Evolutionary conservation across 2,329 filamentous ascomycete species (phyloP).

Genomic region (Aspergillus calidoustus): DNA sequence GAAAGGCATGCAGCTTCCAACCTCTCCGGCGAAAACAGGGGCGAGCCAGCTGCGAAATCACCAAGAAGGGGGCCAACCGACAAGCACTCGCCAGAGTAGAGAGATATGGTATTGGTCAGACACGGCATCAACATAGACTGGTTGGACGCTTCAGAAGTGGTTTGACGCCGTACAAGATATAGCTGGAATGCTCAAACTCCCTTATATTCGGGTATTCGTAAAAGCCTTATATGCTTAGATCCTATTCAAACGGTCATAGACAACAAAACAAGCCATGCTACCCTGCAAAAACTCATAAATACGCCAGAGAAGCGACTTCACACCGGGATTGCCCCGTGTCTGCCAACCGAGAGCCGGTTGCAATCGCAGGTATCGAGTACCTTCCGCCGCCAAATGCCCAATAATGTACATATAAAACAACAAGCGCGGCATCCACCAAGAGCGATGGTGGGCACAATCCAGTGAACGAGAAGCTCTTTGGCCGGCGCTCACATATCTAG

Average conservation of each 20-base stretch:
- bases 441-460: not conserved
- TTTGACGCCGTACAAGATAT: not conserved
- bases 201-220: constrained; percentile 4
- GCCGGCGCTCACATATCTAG: not conserved
- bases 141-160: not conserved
- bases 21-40: not conserved
- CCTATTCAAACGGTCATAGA: not conserved
- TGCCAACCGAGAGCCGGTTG: not conserved
- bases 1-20: not conserved
- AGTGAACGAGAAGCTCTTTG: not conserved
- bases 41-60: not conserved
- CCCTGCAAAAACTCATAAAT: constrained; percentile 26
- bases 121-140: not conserved
- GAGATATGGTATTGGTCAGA: not conserved
- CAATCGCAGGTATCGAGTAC: not conserved
- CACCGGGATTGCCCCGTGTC: not conserved
- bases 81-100: not conserved
- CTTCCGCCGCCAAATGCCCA: constrained; percentile 15
- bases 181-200: not conserved
- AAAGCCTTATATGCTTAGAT: not conserved
- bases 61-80: not conserved
- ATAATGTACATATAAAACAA: constrained; percentile 29
- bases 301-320: constrained; percentile 23
- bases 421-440: not conserved
- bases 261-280: constrained; percentile 19